These are phyloP conservation scores for Aaosphaeria arxii DNA, from an alignment of 2,329 filamentous ascomycete species.

Conservation along the genomic window DNA sequence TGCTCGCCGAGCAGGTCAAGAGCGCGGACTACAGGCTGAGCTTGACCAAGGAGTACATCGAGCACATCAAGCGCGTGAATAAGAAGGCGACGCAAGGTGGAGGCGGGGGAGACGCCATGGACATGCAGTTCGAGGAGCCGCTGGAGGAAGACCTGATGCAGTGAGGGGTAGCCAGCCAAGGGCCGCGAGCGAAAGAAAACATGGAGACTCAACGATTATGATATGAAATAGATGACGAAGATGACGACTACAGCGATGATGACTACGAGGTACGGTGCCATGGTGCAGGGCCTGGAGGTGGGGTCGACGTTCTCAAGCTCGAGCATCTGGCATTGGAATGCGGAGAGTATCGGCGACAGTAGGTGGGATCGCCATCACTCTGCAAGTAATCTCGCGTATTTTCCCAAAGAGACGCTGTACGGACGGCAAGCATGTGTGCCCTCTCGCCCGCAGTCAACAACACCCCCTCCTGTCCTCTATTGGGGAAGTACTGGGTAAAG, in stretches of 20 bases:
- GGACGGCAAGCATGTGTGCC: no score
- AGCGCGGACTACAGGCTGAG: slow-evolving; percentile 56
- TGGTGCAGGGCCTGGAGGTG: no score
- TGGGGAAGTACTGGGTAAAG: background rate
- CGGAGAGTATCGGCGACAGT: no score
- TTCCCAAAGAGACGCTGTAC: no score
- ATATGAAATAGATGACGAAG: background rate
- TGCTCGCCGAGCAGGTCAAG: slow-evolving; percentile 51
- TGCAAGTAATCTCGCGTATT: no score
- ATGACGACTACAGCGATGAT: no score
- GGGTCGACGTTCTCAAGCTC: no score
- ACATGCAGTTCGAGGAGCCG: slow-evolving; percentile 33
- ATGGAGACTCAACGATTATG: background rate
- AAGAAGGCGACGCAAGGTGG: slow-evolving; percentile 35
- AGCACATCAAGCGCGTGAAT: slow-evolving; percentile 49
- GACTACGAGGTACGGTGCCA: no score
- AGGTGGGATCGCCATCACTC: no score
- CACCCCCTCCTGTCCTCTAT: no score
- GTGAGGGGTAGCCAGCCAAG: slow-evolving; percentile 5
- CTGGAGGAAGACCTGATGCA: slow-evolving; percentile 41
- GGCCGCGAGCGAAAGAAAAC: background rate
- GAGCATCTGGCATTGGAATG: no score
- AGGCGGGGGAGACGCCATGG: slow-evolving; percentile 29
- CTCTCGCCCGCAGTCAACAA: no score
- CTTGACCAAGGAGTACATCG: slow-evolving; percentile 58